Conservation (phyloP, 495 filamentous ascomycete species). For the Articulospora tetracladia region DNA sequence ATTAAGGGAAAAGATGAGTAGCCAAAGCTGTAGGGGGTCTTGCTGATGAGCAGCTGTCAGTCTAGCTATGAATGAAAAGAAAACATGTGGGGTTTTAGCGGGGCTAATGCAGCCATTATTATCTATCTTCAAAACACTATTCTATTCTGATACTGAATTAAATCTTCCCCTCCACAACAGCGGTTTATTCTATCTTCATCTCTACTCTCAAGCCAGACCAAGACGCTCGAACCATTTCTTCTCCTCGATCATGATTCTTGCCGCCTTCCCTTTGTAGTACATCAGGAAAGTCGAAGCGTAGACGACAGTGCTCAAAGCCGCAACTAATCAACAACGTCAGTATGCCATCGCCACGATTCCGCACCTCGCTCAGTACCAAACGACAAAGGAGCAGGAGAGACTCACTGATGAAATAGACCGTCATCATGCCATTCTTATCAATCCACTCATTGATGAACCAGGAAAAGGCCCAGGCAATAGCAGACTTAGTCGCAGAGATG, state of each 20-base stretch:
- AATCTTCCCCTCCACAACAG: no score
- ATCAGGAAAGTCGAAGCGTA: neutral
- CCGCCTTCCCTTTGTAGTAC: neutral
- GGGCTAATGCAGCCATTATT: no score
- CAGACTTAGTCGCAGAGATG: constrained; percentile 1
- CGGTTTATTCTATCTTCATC: neutral
- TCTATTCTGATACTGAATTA: no score
- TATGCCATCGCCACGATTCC: neutral
- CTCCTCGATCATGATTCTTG: neutral
- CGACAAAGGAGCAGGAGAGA: no score
- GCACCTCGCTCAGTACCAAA: no score
- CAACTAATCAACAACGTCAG: neutral
- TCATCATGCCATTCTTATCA: neutral
- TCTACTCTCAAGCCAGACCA: neutral
- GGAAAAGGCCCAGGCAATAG: constrained; percentile 11
- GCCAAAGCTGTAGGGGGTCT: no score
- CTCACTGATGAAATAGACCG: constrained; percentile 2
- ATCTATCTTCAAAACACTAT: no score
- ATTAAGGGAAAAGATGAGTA: no score
- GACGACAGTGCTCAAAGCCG: neutral
- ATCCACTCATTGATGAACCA: constrained; percentile 16
- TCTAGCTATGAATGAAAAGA: no score
- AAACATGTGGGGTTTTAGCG: no score
- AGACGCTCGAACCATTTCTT: neutral
- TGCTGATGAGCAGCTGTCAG: no score